Evolutionary conservation across 2,329 filamentous ascomycete species (phyloP).

Genomic region (Xylaria sp.): DNA sequence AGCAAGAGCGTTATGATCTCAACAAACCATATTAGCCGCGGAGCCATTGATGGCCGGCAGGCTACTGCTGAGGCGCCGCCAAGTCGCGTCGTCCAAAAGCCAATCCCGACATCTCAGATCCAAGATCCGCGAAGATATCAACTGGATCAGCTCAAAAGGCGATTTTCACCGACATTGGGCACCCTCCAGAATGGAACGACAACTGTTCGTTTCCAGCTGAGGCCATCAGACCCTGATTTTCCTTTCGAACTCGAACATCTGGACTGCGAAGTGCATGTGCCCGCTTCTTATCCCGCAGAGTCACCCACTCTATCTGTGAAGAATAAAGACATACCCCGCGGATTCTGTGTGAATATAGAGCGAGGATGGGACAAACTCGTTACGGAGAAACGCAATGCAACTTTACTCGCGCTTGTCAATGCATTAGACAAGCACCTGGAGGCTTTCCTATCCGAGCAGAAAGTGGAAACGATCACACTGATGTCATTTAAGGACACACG

Average conservation of each 20-base stretch:
- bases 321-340: constrained; percentile 76
- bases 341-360: constrained; percentile 81
- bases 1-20: constrained; percentile 53
- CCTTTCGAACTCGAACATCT: constrained; percentile 79
- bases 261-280: constrained; percentile 75
- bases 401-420: constrained; percentile 74
- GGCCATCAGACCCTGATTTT: constrained; percentile 84
- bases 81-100: constrained; percentile 70
- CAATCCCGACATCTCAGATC: constrained; percentile 71
- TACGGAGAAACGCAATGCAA: constrained; percentile 63
- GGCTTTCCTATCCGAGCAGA: constrained; percentile 73
- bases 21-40: constrained; percentile 46
- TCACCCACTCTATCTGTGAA: constrained; percentile 70
- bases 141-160: constrained; percentile 75
- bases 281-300: constrained; percentile 68
- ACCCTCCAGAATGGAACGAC: constrained; percentile 61
- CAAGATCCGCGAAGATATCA: constrained; percentile 80
- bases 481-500: constrained; percentile 69
- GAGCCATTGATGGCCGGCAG: constrained; percentile 55
- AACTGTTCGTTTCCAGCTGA: constrained; percentile 71
- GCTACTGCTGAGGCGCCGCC: constrained; percentile 58
- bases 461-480: constrained; percentile 78
- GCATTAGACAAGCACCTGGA: constrained; percentile 79
- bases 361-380: constrained; percentile 76
- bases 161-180: constrained; percentile 66